Evolutionary conservation across 345 rosid genomes (phyloP), one percentile per base, ranked within the genome.

Genomic region (Citrus mangshanensis): DNA sequence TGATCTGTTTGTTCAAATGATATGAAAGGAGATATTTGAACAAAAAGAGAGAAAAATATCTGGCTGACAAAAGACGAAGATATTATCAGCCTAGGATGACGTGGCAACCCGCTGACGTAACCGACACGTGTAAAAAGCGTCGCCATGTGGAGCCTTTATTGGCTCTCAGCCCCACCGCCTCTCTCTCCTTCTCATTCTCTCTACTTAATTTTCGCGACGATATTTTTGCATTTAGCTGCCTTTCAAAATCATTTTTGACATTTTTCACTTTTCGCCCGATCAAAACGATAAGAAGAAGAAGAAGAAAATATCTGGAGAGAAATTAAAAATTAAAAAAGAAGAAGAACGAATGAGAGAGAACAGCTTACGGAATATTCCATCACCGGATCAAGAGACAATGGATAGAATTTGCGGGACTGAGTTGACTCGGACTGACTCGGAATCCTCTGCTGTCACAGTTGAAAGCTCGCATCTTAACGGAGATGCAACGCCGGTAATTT

Each of bases 101-200:
- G 89, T 87, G 92, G 83, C 88, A 83, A 0, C 6, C 32, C 7
- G 12, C 9, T 60, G 72, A 70, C 58, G 40, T 6, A 3, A 58
- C 16, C 21, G 82, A 78, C 91, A 88, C 89, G 85, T 90, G 89
- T 83, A 81, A 92, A 58, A 92, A 90, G 91, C 78, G 91, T 76
- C 73, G 88, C 91, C 88, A 89, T 82, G 87, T 89, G 91, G 90
- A 82, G 80, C 79, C 74, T 79, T 82, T 70, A 75, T 77, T 81
- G 78, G 77, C 74, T 66, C 71, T 14, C 37, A 69, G 62, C 61
- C 72, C 34, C 37, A 73, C 74, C 62, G 58, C 76, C 73, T 32
- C 32, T 58, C 54, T 22, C 68, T 37, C 61, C 68, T 61, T 67
- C 63, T 56, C 73, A 40, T 9, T 77, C 68, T 68, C 61, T 82